Evolutionary conservation across 306 rosid species (phyloP).

Genomic region (Casuarina equisetifolia): DNA sequence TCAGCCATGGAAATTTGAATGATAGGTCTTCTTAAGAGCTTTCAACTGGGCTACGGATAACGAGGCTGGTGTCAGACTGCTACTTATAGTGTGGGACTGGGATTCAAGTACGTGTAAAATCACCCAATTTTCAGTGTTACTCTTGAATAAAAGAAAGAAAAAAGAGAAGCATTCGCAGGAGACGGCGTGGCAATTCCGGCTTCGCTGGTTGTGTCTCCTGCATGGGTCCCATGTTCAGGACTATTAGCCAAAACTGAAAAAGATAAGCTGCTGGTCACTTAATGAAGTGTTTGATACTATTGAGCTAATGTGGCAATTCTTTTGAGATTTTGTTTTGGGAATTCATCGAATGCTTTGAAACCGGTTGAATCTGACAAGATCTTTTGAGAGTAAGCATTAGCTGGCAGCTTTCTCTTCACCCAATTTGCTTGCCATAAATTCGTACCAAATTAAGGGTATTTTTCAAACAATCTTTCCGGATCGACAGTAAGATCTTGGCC

Average conservation of each 20-base stretch:
- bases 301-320: not conserved
- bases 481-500: not conserved
- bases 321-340: not conserved
- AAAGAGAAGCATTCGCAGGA: slow-evolving; percentile 34
- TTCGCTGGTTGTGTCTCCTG: slow-evolving; percentile 48
- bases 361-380: not conserved
- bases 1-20: slow-evolving; percentile 59
- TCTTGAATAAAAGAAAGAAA: slow-evolving; percentile 23
- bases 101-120: not conserved
- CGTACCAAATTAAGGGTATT: not conserved
- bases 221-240: slow-evolving; percentile 50
- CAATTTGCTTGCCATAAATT: not conserved
- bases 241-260: not conserved
- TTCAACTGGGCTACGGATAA: slow-evolving; percentile 40
- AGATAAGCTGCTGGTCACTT: slow-evolving; percentile 8
- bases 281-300: not conserved
- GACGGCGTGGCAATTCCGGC: slow-evolving; percentile 68
- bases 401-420: not conserved
- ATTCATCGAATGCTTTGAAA: not conserved
- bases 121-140: not conserved
- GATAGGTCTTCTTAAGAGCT: slow-evolving; percentile 22
- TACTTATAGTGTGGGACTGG: slow-evolving; percentile 52
- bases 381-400: not conserved
- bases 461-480: not conserved
- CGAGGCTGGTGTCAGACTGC: slow-evolving; percentile 29